Percentiles rank a stretch among this genome's conserved stretches.
phyloP scores from a whole-genome alignment of 345 rosid genomes.

The Lepidium africanum region DNA sequence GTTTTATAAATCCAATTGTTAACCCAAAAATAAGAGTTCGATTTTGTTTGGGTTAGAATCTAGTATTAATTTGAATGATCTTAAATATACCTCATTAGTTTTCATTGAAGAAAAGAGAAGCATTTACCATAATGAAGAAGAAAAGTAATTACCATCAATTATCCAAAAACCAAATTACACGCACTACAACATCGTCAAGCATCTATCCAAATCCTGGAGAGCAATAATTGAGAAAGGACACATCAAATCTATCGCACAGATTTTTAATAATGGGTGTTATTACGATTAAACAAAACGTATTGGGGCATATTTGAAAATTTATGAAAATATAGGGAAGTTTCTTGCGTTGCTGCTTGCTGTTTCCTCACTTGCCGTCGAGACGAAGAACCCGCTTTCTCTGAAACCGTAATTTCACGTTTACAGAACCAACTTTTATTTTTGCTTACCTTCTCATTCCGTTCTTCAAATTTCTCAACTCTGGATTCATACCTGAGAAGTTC shows the following conservation, averaged over 20 bases:
- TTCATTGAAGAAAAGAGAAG: too few species aligned
- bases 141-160: not conserved
- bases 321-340: not conserved
- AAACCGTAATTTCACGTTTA: slow-evolving; percentile 22
- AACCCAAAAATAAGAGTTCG: too few species aligned
- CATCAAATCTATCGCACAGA: not conserved
- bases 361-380: slow-evolving; percentile 17
- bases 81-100: too few species aligned
- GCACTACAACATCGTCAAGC: not conserved
- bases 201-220: not conserved
- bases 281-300: not conserved
- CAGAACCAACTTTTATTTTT: not conserved
- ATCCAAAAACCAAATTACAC: not conserved
- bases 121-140: not conserved
- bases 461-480: slow-evolving; percentile 10
- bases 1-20: too few species aligned
- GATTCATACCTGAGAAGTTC: slow-evolving; percentile 10
- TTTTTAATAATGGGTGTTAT: not conserved
- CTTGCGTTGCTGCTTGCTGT: not conserved
- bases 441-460: not conserved
- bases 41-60: too few species aligned
- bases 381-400: slow-evolving; percentile 21
- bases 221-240: not conserved
- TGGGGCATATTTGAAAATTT: not conserved
- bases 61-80: too few species aligned